Evolutionary conservation across 108 stramenopile species (phyloP).

Genomic region (Stephanodiscus minutulus): DNA sequence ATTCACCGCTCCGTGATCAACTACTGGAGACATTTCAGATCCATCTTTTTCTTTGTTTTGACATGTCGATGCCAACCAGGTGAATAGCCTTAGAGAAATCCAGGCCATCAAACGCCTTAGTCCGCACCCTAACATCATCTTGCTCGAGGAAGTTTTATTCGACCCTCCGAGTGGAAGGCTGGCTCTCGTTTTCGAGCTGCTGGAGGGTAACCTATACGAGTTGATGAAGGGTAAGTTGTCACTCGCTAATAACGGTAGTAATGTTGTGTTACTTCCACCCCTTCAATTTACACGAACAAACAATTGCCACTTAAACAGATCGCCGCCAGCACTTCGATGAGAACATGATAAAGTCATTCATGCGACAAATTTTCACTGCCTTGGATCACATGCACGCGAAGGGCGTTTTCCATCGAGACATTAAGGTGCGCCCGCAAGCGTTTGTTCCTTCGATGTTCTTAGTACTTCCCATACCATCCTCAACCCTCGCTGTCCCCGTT

Average conservation of each 20-base stretch:
- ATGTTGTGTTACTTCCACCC: neutral
- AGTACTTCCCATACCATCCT: neutral
- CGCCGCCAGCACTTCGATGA: slow-evolving; percentile 33
- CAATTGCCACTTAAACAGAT: slow-evolving; percentile 4
- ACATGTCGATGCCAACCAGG: slow-evolving; percentile 38
- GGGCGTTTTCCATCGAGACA: slow-evolving; percentile 84
- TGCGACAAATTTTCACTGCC: slow-evolving; percentile 57
- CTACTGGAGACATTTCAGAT: neutral
- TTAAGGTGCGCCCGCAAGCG: slow-evolving; percentile 50
- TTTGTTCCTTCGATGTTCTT: neutral
- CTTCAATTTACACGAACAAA: neutral
- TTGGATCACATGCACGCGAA: slow-evolving; percentile 75
- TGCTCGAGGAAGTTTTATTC: slow-evolving; percentile 84
- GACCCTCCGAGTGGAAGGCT: slow-evolving; percentile 87
- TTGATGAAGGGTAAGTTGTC: slow-evolving; percentile 74
- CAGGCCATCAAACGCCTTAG: slow-evolving; percentile 83
- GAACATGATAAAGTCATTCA: slow-evolving; percentile 37
- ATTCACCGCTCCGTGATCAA: neutral
- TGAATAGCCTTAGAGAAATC: slow-evolving; percentile 86
- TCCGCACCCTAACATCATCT: slow-evolving; percentile 83
- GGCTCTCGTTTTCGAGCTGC: slow-evolving; percentile 87
- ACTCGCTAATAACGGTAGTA: neutral
- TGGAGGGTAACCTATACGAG: slow-evolving; percentile 91
- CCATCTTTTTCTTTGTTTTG: neutral
- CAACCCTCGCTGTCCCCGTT: neutral